A percentile compares a stretch with the other conserved stretches of the same genome.
These are phyloP conservation scores for Penicillium frequentans DNA, from an alignment of 2,329 filamentous ascomycete genomes.

Conservation along the genomic window DNA sequence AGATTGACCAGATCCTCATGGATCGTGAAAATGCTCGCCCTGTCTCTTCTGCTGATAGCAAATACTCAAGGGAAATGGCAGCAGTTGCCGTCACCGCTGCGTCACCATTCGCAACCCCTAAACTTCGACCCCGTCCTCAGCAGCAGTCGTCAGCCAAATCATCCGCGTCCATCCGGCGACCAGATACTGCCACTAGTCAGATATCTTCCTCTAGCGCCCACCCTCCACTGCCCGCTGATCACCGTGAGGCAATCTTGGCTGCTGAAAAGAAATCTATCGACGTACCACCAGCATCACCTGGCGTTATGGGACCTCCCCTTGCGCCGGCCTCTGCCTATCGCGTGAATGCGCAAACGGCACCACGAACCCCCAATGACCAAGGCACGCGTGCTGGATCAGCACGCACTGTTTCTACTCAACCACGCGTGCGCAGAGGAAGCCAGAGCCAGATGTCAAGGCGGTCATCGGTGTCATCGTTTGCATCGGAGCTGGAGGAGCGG, in stretches of 20 bases:
- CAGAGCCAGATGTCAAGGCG: conserved; percentile 58
- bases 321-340: conserved; percentile 75
- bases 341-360: conserved; percentile 49
- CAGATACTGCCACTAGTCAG: conserved; percentile 71
- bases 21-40: conserved; percentile 46
- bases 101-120: conserved; percentile 41
- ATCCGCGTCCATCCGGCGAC: conserved; percentile 52
- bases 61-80: conserved; percentile 28
- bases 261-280: conserved; percentile 61
- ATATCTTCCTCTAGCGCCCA: conserved; percentile 52
- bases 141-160: conserved; percentile 33
- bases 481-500: conserved; percentile 85
- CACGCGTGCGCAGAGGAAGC: conserved; percentile 46
- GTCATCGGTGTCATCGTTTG: conserved; percentile 93
- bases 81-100: conserved; percentile 9
- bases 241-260: conserved; percentile 80
- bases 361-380: conserved; percentile 61
- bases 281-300: conserved; percentile 42
- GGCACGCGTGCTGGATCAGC: conserved; percentile 46
- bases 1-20: conserved; percentile 74
- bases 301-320: conserved; percentile 78
- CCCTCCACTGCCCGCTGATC: conserved; percentile 78
- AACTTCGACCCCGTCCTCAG: conserved; percentile 30
- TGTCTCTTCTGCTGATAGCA: conserved; percentile 35
- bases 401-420: conserved; percentile 60